These are phyloP conservation scores for Corniculantispora saksenae DNA, from an alignment of 2,329 filamentous ascomycete species.

Conservation along the genomic window DNA sequence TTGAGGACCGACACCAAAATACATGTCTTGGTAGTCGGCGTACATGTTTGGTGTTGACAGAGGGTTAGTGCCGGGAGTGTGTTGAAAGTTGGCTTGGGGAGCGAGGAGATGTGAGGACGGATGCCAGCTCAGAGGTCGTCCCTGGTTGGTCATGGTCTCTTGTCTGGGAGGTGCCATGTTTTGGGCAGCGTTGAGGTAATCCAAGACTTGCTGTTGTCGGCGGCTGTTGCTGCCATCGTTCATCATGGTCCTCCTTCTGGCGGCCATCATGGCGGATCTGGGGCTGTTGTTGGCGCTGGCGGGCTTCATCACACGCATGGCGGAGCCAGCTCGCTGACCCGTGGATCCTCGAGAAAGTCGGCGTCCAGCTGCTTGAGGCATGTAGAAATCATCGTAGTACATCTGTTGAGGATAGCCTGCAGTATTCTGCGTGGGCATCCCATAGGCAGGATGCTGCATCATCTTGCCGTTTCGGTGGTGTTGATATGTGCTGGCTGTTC, in stretches of 20 bases:
- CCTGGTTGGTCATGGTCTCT: constrained; percentile 38
- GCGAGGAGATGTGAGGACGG: constrained; percentile 54
- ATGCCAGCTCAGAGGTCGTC: constrained; percentile 75
- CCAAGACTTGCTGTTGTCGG: constrained; percentile 48
- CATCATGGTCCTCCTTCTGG: constrained; percentile 58
- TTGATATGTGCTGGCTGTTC: not conserved
- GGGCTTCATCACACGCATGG: constrained; percentile 65
- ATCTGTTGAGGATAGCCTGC: constrained; percentile 31
- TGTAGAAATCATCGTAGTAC: constrained; percentile 51
- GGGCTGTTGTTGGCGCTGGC: constrained; percentile 71
- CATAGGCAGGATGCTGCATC: constrained; percentile 21
- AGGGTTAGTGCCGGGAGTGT: constrained; percentile 33
- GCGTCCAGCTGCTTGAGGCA: constrained; percentile 51
- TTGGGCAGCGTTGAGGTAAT: constrained; percentile 38
- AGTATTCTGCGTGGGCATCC: constrained; percentile 15
- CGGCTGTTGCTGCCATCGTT: constrained; percentile 48
- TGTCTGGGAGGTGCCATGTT: constrained; percentile 23
- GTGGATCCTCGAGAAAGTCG: constrained; percentile 52
- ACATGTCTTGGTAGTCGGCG: constrained; percentile 44
- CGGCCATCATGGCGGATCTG: constrained; percentile 49
- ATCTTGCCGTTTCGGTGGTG: constrained; percentile 13
- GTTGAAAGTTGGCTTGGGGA: constrained; percentile 35
- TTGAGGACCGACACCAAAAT: constrained; percentile 40
- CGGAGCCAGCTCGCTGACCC: constrained; percentile 49
- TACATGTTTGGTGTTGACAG: constrained; percentile 39